Conservation (phyloP, 352 stramenopile genomes). For the Phytophthora cactorum region DNA sequence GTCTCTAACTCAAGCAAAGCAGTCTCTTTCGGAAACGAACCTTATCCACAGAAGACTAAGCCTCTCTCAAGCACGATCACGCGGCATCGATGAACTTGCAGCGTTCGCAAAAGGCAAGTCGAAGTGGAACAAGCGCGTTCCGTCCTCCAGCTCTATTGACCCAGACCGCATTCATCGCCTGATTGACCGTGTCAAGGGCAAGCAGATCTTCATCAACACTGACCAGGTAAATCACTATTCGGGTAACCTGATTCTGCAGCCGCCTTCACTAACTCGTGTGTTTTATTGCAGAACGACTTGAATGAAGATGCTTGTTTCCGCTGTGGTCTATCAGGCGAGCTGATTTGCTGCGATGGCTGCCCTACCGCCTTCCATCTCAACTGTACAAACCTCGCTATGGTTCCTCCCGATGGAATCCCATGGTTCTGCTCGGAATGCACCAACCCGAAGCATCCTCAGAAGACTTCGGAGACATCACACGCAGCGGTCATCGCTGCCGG, state of each 20-base stretch:
- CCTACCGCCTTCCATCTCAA: conserved; percentile 80
- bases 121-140: conserved; percentile 72
- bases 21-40: conserved; percentile 19
- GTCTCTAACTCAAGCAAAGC: conserved; percentile 5
- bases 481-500: conserved; percentile 13
- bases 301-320: conserved; percentile 85
- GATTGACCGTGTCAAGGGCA: conserved; percentile 69
- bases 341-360: conserved; percentile 86
- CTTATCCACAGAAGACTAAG: conserved; percentile 53
- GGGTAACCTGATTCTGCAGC: background rate
- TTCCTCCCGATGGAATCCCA: conserved; percentile 55
- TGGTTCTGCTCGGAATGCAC: conserved; percentile 80
- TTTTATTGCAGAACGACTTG: conserved; percentile 62
- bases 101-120: conserved; percentile 72
- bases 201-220: conserved; percentile 62
- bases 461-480: conserved; percentile 23
- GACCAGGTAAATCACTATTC: conserved; percentile 51
- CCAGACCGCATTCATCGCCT: conserved; percentile 72
- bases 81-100: conserved; percentile 54
- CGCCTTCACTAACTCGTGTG: conserved; percentile 8
- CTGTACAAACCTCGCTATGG: conserved; percentile 71
- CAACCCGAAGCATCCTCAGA: conserved; percentile 50
- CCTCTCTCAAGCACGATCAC: conserved; percentile 60
- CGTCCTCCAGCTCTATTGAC: conserved; percentile 53
- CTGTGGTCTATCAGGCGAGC: conserved; percentile 68